Evolutionary conservation across 208 protist genomes (phyloP).

Genomic region (Wallacemonas sp.): DNA sequence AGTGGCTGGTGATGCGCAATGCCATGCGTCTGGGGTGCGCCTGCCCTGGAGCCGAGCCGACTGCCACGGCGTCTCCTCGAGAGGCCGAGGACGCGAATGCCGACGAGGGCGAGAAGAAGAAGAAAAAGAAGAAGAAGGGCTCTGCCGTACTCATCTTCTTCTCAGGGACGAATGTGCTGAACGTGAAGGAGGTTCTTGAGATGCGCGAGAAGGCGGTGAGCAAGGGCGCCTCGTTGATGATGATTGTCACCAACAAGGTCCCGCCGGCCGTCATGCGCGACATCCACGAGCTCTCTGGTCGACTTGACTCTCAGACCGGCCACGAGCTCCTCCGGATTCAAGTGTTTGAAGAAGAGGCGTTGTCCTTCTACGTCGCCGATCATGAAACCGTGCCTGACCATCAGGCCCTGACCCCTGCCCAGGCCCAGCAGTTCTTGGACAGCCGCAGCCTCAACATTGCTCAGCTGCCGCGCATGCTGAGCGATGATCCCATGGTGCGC

Average conservation of each 20-base stretch:
- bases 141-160: conserved; percentile 68
- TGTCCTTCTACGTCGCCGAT: conserved; percentile 95
- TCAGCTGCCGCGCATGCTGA: conserved; percentile 96
- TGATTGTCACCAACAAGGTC: conserved; percentile 61
- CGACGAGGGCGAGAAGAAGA: conserved; percentile 8
- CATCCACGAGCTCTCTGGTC: conserved; percentile 64
- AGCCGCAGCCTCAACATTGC: conserved; percentile 88
- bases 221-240: conserved; percentile 62
- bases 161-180: conserved; percentile 43
- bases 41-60: background rate
- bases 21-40: conserved; percentile 68
- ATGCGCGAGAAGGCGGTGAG: conserved; percentile 64
- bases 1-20: conserved; percentile 60
- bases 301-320: conserved; percentile 42
- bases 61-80: background rate
- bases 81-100: background rate
- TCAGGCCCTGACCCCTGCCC: conserved; percentile 60
- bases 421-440: conserved; percentile 82
- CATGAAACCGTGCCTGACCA: conserved; percentile 97
- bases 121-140: conserved; percentile 24
- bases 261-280: conserved; percentile 47
- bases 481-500: conserved; percentile 94
- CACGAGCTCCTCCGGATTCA: conserved; percentile 83
- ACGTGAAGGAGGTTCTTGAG: conserved; percentile 51
- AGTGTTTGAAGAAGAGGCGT: conserved; percentile 92